These are phyloP conservation scores for Tylopilus felleus DNA, from an alignment of 768 basidiomycete species.

Conservation along the genomic window DNA sequence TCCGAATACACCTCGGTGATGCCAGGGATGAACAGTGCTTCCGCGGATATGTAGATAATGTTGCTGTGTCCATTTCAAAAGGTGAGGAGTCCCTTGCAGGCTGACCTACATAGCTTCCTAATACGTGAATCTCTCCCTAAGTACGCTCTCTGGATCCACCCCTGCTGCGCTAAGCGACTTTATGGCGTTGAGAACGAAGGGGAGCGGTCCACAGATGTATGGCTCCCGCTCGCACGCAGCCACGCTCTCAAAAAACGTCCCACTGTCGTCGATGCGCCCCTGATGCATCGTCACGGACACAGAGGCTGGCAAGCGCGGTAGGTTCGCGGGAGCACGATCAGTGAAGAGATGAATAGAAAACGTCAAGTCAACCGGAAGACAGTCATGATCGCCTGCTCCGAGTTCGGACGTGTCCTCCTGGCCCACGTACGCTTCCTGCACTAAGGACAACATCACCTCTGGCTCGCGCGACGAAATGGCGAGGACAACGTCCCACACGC, in stretches of 20 bases:
- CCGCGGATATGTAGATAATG: not conserved
- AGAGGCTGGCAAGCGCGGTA: slow-evolving; percentile 11
- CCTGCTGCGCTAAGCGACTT: slow-evolving; percentile 20
- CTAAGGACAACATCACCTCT: slow-evolving; percentile 43
- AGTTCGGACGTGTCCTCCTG: not conserved
- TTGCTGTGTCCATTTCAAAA: no score
- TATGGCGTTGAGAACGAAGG: slow-evolving; percentile 23
- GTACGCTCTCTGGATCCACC: slow-evolving; percentile 22
- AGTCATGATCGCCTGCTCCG: not conserved
- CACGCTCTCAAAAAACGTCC: slow-evolving; percentile 19
- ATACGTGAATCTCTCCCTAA: slow-evolving; percentile 26
- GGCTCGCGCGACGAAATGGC: slow-evolving; percentile 54
- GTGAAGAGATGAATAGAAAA: slow-evolving; percentile 20
- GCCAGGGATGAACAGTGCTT: not conserved
- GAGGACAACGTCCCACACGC: slow-evolving; percentile 43
- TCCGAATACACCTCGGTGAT: not conserved
- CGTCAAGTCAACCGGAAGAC: slow-evolving; percentile 7
- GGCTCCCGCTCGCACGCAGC: slow-evolving; percentile 14
- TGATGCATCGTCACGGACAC: slow-evolving; percentile 11
- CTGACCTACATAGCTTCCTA: slow-evolving; percentile 9
- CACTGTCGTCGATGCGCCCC: slow-evolving; percentile 18
- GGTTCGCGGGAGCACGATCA: not conserved
- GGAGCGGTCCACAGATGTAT: slow-evolving; percentile 25
- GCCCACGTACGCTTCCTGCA: slow-evolving; percentile 30
- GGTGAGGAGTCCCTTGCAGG: no score